phyloP scores from a whole-genome alignment of 169 alveolate species.

The Plasmodium cynomolgi region DNA sequence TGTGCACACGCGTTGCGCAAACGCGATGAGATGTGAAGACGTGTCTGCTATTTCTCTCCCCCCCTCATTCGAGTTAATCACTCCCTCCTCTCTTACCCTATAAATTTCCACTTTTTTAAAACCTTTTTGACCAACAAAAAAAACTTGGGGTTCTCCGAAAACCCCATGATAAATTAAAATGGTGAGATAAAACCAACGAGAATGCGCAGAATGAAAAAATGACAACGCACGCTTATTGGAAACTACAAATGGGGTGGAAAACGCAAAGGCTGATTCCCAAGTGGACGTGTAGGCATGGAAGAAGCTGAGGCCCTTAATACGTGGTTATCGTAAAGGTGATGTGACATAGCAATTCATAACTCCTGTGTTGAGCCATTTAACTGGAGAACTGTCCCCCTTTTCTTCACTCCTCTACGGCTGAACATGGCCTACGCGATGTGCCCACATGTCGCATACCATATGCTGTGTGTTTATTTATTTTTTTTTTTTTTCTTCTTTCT shows the following conservation, averaged over 20 bases:
- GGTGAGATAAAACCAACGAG: not conserved
- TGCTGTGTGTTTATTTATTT: not conserved
- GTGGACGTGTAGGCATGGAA: not conserved
- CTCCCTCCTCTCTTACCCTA: constrained; percentile 36
- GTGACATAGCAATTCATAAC: not conserved
- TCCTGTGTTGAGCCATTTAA: not conserved
- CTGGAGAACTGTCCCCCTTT: not conserved
- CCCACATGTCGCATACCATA: not conserved
- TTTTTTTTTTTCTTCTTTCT: not conserved
- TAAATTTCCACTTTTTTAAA: constrained; percentile 24
- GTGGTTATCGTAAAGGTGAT: not conserved
- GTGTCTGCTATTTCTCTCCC: not conserved
- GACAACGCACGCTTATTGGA: constrained; percentile 3
- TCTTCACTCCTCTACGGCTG: not conserved
- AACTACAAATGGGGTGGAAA: not conserved
- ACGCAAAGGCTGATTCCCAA: not conserved
- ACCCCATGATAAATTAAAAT: constrained; percentile 43
- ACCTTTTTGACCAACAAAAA: constrained; percentile 15
- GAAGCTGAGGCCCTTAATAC: not conserved
- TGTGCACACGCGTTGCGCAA: not conserved
- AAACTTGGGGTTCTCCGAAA: constrained; percentile 68
- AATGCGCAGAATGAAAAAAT: not conserved
- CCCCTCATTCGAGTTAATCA: not conserved
- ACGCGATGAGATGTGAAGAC: not conserved
- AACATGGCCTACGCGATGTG: not conserved